Conservation (phyloP, 2,329 filamentous ascomycete species). For the Chrysosphaeria jannelii region DNA sequence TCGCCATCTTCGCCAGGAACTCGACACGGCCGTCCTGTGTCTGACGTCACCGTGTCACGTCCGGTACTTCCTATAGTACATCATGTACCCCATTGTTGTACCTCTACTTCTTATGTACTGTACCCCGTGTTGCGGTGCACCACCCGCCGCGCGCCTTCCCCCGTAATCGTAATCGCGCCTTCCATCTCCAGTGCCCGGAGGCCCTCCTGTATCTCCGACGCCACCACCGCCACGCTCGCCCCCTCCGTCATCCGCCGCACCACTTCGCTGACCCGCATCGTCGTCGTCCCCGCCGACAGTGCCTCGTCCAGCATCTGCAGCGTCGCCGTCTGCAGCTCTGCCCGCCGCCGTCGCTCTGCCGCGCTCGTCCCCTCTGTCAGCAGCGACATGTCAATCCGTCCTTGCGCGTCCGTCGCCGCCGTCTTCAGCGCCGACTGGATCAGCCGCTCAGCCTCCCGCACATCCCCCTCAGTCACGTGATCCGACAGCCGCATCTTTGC, state of each 20-base stretch:
- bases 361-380: slow-evolving; percentile 83
- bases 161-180: slow-evolving; percentile 47
- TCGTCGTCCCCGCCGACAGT: slow-evolving; percentile 28
- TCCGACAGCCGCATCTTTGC: slow-evolving; percentile 80
- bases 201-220: slow-evolving; percentile 54
- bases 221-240: slow-evolving; percentile 40
- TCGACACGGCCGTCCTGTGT: too few species aligned
- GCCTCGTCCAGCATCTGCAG: slow-evolving; percentile 57
- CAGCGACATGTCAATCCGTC: slow-evolving; percentile 87
- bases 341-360: slow-evolving; percentile 53
- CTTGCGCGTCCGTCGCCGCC: slow-evolving; percentile 76
- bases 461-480: slow-evolving; percentile 52
- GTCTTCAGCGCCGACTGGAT: slow-evolving; percentile 91
- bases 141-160: slow-evolving; percentile 58
- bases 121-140: slow-evolving; percentile 48
- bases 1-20: too few species aligned
- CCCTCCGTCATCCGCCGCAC: slow-evolving; percentile 41
- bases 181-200: slow-evolving; percentile 60
- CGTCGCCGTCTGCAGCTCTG: slow-evolving; percentile 59
- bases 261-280: slow-evolving; percentile 53
- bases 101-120: too few species aligned
- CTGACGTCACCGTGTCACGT: too few species aligned
- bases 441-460: slow-evolving; percentile 67
- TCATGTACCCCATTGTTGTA: not conserved
- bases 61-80: not conserved